Percentiles rank a stretch among this genome's conserved stretches.
phyloP scores from a whole-genome alignment of 2,329 filamentous ascomycete genomes.

The Colletotrichum phormii region DNA sequence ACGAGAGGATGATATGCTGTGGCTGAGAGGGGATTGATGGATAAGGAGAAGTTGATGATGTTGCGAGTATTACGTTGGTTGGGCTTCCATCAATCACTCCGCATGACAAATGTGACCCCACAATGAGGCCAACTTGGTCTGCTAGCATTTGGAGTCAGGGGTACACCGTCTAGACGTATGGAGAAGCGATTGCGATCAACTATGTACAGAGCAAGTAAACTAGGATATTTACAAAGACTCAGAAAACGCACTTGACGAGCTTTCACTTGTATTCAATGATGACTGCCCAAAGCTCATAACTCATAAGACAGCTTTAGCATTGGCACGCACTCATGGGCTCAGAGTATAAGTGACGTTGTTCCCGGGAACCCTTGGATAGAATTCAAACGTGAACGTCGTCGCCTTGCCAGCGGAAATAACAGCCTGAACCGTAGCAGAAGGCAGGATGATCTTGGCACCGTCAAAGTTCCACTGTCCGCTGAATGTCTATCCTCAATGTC shows the following conservation, averaged over 20 bases:
- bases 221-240: not conserved
- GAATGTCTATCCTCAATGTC: slow-evolving; percentile 51
- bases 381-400: slow-evolving; percentile 65
- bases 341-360: slow-evolving; percentile 60
- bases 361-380: slow-evolving; percentile 61
- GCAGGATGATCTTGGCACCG: slow-evolving; percentile 57
- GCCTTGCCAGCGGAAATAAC: slow-evolving; percentile 57
- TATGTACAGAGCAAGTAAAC: not conserved
- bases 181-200: not conserved
- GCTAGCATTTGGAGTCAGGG: no score
- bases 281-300: not conserved
- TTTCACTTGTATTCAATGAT: not conserved
- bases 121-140: no score
- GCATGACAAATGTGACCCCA: no score
- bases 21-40: not conserved
- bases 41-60: not conserved
- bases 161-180: no score
- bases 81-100: no score
- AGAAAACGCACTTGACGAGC: not conserved
- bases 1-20: no score
- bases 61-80: not conserved
- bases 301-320: not conserved
- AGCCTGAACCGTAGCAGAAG: slow-evolving; percentile 54
- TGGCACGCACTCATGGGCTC: not conserved
- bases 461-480: slow-evolving; percentile 64